A percentile compares a stretch with the other conserved stretches of the same genome.
Evolutionary conservation across 148 eudicot species (phyloP).

Genomic region (Salicornia ramosissima): DNA sequence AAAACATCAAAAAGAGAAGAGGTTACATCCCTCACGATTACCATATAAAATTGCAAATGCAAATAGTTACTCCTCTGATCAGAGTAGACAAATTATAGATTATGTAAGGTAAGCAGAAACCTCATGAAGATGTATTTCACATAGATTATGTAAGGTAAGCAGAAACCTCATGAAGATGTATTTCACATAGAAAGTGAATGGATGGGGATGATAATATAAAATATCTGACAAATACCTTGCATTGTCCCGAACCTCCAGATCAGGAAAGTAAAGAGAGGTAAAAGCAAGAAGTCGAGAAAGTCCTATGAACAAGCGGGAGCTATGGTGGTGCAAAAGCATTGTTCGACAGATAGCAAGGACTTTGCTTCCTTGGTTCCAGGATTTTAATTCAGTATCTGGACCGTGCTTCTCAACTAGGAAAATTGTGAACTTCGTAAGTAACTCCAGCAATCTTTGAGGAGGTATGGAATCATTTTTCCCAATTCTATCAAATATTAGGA

Average conservation of each 20-base stretch:
- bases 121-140: no score
- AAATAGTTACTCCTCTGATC: no score
- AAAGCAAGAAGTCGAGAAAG: slow-evolving; percentile 83
- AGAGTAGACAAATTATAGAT: no score
- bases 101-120: no score
- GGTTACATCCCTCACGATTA: no score
- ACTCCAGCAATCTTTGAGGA: slow-evolving; percentile 60
- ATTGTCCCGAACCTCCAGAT: slow-evolving; percentile 90
- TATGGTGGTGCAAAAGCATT: slow-evolving; percentile 79
- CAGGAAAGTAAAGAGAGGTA: slow-evolving; percentile 84
- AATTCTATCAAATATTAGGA: slow-evolving; percentile 72
- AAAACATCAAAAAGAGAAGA: no score
- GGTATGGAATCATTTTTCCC: slow-evolving; percentile 68
- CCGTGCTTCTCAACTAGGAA: slow-evolving; percentile 75
- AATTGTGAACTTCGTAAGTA: slow-evolving; percentile 52
- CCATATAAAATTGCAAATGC: no score
- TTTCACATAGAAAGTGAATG: neutral
- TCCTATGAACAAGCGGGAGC: slow-evolving; percentile 78
- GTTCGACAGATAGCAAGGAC: slow-evolving; percentile 76
- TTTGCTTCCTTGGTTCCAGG: slow-evolving; percentile 87
- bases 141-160: no score
- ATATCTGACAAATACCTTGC: slow-evolving; percentile 58
- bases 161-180: no score
- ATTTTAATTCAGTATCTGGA: slow-evolving; percentile 70
- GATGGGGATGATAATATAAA: neutral